phyloP scores from a whole-genome alignment of 805 yeast species.

The Saccharomycopsis sp. region DNA sequence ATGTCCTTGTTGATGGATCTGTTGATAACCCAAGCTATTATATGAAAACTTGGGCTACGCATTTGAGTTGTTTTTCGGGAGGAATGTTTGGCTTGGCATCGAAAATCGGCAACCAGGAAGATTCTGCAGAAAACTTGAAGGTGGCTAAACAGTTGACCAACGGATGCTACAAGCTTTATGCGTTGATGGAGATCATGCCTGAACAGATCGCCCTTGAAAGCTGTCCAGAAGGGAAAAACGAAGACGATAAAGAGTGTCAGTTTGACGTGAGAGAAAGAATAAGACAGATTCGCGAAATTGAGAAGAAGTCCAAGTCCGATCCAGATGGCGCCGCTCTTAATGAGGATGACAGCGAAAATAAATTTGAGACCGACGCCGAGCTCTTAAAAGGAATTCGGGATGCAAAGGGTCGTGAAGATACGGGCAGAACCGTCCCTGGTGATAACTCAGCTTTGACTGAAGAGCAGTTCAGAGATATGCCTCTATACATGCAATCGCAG shows the following conservation, averaged over 20 bases:
- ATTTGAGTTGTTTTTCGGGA: constrained; percentile 46
- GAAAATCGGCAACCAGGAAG: constrained; percentile 29
- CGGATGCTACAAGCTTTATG: constrained; percentile 42
- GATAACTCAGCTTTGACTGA: not conserved
- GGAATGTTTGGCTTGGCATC: constrained; percentile 46
- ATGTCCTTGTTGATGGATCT: constrained; percentile 23
- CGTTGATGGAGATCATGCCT: constrained; percentile 37
- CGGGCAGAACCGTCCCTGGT: not conserved
- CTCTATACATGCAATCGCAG: not conserved
- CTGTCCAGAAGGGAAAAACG: constrained; percentile 12
- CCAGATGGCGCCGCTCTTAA: not conserved
- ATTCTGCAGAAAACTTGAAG: constrained; percentile 27
- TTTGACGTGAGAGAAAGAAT: constrained; percentile 20
- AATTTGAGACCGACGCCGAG: constrained; percentile 5
- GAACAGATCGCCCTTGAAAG: constrained; percentile 32
- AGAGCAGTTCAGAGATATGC: not conserved
- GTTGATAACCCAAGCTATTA: constrained; percentile 16
- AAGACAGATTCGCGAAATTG: not conserved
- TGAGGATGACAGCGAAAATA: not conserved
- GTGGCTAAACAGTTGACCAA: constrained; percentile 37
- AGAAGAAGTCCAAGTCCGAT: not conserved
- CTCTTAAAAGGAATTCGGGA: constrained; percentile 2
- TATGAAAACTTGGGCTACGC: constrained; percentile 29
- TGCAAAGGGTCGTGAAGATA: not conserved
- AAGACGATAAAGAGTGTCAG: constrained; percentile 18